Evolutionary conservation across 352 stramenopile species (phyloP).

Genomic region (Achlya hypogyna): DNA sequence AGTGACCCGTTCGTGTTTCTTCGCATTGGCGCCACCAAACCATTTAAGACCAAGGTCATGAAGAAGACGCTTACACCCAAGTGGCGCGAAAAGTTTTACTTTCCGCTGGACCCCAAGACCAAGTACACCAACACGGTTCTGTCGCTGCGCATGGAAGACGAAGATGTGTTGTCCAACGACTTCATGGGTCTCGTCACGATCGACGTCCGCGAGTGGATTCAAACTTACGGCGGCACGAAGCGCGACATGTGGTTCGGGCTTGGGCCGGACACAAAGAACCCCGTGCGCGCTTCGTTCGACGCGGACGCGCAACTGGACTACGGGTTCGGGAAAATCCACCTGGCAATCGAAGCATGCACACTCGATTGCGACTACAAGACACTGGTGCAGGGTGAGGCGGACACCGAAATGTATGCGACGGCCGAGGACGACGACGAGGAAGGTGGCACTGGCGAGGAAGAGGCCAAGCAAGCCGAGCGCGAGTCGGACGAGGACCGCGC

Average conservation of each 20-base stretch:
- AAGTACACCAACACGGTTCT: conserved; percentile 36
- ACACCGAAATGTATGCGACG: conserved; percentile 23
- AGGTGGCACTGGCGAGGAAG: conserved; percentile 9
- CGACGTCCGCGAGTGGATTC: conserved; percentile 49
- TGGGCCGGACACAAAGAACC: conserved; percentile 33
- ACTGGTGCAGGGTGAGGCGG: conserved; percentile 60
- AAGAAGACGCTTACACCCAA: conserved; percentile 54
- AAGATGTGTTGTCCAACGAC: conserved; percentile 54
- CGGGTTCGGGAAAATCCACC: conserved; percentile 47
- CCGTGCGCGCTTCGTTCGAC: conserved; percentile 29
- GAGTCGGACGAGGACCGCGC: conserved; percentile 48
- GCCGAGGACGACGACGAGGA: conserved; percentile 18
- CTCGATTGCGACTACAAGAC: conserved; percentile 43
- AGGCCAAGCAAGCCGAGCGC: conserved; percentile 23
- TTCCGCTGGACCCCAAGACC: conserved; percentile 21
- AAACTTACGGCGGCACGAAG: conserved; percentile 38
- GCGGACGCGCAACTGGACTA: conserved; percentile 38
- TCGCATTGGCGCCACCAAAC: conserved; percentile 41
- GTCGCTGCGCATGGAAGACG: conserved; percentile 52
- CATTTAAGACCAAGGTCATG: conserved; percentile 47
- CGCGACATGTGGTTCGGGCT: conserved; percentile 59
- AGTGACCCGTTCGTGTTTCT: conserved; percentile 61
- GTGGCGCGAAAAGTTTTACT: conserved; percentile 69
- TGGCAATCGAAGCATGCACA: conserved; percentile 48
- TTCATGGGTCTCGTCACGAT: conserved; percentile 66